phyloP scores from a whole-genome alignment of 371 early-diverging fungal species.

The Syncephalastrum contaminatum region DNA sequence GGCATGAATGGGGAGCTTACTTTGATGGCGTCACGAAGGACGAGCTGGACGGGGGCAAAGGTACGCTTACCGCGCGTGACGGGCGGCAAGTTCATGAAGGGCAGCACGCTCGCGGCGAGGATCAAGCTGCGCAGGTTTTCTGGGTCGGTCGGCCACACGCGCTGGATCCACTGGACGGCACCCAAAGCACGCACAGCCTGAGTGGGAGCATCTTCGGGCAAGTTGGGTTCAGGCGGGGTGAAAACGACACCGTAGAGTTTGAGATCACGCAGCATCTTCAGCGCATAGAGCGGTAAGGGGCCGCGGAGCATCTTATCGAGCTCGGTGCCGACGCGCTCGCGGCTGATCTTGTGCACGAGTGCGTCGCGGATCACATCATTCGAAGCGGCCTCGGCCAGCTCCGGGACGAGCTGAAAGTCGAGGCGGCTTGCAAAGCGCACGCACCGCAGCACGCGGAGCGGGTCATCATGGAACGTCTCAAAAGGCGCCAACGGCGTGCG shows the following conservation, averaged over 20 bases:
- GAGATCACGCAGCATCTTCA: conserved; percentile 51
- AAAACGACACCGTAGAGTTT: conserved; percentile 60
- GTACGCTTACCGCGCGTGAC: neutral
- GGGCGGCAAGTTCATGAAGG: neutral
- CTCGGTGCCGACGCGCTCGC: conserved; percentile 96
- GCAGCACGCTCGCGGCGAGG: too few relatives aligned
- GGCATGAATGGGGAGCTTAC: conserved; percentile 12
- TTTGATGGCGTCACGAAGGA: conserved; percentile 41
- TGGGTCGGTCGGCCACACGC: neutral
- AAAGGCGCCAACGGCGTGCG: conserved; percentile 94
- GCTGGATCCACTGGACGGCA: conserved; percentile 43
- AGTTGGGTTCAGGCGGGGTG: conserved; percentile 36
- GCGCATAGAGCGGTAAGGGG: conserved; percentile 47
- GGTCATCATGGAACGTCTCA: conserved; percentile 97
- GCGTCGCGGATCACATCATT: conserved; percentile 63
- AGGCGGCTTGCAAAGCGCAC: conserved; percentile 96
- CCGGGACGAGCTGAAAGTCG: conserved; percentile 74
- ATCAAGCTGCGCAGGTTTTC: conserved; percentile 7
- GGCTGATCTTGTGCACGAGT: conserved; percentile 85
- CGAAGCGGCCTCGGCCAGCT: conserved; percentile 66
- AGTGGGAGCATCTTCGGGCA: conserved; percentile 20
- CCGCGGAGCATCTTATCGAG: conserved; percentile 93
- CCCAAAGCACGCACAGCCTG: conserved; percentile 46
- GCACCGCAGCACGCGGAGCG: conserved; percentile 95
- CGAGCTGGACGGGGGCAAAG: conserved; percentile 24